Percentiles rank a stretch among this genome's conserved stretches.
Conservation (phyloP, 2,329 filamentous ascomycete genomes). For the Aspergillus novofumigatus region DNA sequence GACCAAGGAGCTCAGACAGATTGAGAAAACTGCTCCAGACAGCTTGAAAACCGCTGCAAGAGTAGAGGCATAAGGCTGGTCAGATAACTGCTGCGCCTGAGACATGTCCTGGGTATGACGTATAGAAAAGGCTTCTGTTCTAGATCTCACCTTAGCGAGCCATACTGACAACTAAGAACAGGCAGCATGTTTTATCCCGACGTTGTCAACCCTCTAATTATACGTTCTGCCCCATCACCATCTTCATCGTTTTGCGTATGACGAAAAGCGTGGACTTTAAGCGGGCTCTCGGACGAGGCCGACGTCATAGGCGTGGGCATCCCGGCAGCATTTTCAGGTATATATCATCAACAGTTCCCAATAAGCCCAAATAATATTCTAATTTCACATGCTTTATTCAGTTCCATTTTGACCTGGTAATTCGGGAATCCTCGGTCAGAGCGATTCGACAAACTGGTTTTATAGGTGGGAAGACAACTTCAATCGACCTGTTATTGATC, state of each 20-base stretch:
- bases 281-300: background rate
- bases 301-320: background rate
- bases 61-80: background rate
- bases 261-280: background rate
- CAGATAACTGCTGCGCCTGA: background rate
- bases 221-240: background rate
- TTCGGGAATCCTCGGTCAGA: background rate
- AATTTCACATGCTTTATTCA: background rate
- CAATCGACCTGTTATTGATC: background rate
- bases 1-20: slow-evolving; percentile 2
- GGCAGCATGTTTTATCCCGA: background rate
- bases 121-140: slow-evolving; percentile 16
- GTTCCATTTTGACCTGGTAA: background rate
- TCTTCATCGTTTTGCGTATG: background rate
- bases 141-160: background rate
- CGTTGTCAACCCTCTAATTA: background rate
- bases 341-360: background rate
- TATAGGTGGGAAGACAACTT: background rate
- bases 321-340: background rate
- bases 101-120: background rate
- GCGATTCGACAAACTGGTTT: background rate
- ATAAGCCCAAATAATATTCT: background rate
- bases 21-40: background rate
- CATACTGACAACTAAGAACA: background rate
- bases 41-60: slow-evolving; percentile 4